phyloP scores from a whole-genome alignment of 2,329 filamentous ascomycete species.

The Didymella exigua region DNA sequence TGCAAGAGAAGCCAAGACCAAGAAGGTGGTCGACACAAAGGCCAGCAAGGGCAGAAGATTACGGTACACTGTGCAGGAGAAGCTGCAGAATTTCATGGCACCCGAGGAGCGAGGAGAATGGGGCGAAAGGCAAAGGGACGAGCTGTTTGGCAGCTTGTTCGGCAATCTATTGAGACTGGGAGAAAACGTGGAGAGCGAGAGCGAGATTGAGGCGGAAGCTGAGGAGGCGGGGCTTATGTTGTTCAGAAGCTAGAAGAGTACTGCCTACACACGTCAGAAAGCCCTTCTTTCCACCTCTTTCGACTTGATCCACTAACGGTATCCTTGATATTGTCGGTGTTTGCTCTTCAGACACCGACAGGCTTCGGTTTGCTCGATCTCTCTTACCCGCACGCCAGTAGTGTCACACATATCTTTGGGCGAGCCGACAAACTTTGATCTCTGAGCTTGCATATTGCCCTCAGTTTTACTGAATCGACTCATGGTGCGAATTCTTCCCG shows the following conservation, averaged over 20 bases:
- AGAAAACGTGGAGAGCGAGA: slow-evolving; percentile 50
- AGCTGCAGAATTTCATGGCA: slow-evolving; percentile 97
- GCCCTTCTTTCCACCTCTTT: background rate
- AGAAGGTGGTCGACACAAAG: slow-evolving; percentile 86
- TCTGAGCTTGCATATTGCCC: background rate
- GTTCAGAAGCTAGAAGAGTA: slow-evolving; percentile 43
- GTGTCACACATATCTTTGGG: background rate
- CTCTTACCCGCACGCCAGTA: slow-evolving; percentile 3
- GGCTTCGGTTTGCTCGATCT: slow-evolving; percentile 19
- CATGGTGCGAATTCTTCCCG: background rate
- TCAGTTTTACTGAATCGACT: background rate
- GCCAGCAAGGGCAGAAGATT: slow-evolving; percentile 95
- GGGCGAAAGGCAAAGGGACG: slow-evolving; percentile 79
- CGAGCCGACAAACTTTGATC: background rate
- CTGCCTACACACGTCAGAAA: background rate
- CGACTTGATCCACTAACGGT: background rate
- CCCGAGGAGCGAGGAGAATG: slow-evolving; percentile 81
- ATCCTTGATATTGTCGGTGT: background rate
- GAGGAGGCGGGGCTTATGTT: slow-evolving; percentile 48
- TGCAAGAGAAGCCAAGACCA: slow-evolving; percentile 79
- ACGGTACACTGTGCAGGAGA: slow-evolving; percentile 93
- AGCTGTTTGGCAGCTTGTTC: slow-evolving; percentile 59
- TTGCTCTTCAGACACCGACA: slow-evolving; percentile 4
- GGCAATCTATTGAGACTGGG: slow-evolving; percentile 52
- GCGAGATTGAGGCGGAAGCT: slow-evolving; percentile 44